phyloP scores from a whole-genome alignment of 306 rosid species.

The Albizia julibrissin region DNA sequence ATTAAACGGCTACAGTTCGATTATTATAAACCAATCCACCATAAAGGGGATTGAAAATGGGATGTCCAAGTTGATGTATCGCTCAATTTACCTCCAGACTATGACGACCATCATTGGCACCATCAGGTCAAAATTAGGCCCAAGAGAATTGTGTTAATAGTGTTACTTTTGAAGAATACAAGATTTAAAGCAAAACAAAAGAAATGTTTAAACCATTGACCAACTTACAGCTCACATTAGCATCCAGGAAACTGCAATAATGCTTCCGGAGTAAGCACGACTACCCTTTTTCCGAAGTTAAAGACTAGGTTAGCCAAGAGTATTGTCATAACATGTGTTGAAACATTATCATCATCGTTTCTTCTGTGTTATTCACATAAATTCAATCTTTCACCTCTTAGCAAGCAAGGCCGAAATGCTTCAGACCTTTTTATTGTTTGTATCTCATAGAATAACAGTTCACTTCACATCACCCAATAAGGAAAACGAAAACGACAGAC shows the following conservation, averaged over 20 bases:
- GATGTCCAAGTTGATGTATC: neutral
- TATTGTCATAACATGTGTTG: neutral
- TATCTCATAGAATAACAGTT: neutral
- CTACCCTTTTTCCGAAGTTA: neutral
- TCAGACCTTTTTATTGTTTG: neutral
- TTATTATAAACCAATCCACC: neutral
- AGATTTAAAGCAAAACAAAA: neutral
- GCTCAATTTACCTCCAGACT: neutral
- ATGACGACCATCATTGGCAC: slow-evolving; percentile 4
- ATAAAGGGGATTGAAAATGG: neutral
- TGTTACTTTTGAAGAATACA: neutral
- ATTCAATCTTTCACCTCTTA: neutral
- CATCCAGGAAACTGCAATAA: neutral
- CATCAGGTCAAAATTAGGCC: slow-evolving; percentile 14
- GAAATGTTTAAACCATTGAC: neutral
- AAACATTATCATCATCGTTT: neutral
- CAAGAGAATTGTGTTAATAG: neutral
- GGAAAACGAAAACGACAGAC: slow-evolving; percentile 2
- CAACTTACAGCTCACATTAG: neutral
- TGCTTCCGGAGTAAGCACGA: neutral
- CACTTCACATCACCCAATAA: neutral
- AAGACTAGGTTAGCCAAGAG: neutral
- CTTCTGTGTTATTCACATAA: neutral
- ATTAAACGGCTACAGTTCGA: neutral
- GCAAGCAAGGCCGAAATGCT: neutral